Percentiles rank a stretch among this genome's conserved stretches.
phyloP scores from a whole-genome alignment of 1,139 yeast species.

The Arxiozyma heterogenica region DNA sequence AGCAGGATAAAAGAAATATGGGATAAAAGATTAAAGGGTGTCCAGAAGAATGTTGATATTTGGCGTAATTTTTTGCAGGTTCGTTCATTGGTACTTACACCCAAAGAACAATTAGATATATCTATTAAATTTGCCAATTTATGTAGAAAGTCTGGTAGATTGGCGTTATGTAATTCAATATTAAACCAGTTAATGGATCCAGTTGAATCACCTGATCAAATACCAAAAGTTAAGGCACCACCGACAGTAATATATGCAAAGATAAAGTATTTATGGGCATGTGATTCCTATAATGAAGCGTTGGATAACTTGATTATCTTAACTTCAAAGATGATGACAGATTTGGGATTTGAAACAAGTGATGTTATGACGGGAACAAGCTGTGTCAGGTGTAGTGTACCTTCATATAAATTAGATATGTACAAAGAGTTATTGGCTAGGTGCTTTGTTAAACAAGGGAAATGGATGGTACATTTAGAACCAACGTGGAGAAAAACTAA shows the following conservation, averaged over 20 bases:
- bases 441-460: slow-evolving; percentile 95
- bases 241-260: slow-evolving; percentile 97
- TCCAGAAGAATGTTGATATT: slow-evolving; percentile 93
- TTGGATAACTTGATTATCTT: slow-evolving; percentile 77
- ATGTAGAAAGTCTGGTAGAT: slow-evolving; percentile 86
- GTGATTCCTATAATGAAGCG: slow-evolving; percentile 83
- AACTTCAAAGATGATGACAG: slow-evolving; percentile 84
- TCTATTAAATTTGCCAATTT: slow-evolving; percentile 97
- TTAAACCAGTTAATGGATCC: slow-evolving; percentile 63
- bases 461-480: slow-evolving; percentile 85
- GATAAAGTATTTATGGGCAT: slow-evolving; percentile 93
- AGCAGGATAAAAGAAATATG: slow-evolving; percentile 80
- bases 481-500: slow-evolving; percentile 63
- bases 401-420: slow-evolving; percentile 72
- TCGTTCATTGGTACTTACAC: slow-evolving; percentile 85
- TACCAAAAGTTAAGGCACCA: slow-evolving; percentile 64
- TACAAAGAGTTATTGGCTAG: slow-evolving; percentile 85
- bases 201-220: slow-evolving; percentile 34
- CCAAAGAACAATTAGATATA: slow-evolving; percentile 94
- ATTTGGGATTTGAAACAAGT: slow-evolving; percentile 73
- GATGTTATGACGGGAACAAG: slow-evolving; percentile 11
- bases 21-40: slow-evolving; percentile 86
- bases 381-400: slow-evolving; percentile 42
- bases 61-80: slow-evolving; percentile 97
- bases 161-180: slow-evolving; percentile 88